Conservation (phyloP, 441 rosid genomes). For the Euphorbia schlechtendalii region DNA sequence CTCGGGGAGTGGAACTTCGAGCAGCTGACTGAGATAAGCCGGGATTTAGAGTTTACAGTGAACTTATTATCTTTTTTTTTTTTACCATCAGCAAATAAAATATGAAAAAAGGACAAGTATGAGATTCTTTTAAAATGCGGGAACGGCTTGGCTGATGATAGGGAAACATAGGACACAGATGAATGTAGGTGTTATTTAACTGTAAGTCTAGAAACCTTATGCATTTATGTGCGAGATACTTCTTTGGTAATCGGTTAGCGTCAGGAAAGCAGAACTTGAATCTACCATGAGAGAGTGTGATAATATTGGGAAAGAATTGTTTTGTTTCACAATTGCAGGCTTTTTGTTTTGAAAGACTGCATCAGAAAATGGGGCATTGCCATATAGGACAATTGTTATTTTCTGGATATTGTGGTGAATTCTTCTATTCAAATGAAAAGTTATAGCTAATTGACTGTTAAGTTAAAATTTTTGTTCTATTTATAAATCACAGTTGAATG, state of each 20-base stretch:
- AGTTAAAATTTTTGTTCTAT: background rate
- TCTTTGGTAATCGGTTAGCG: background rate
- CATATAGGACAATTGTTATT: background rate
- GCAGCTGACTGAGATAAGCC: slow-evolving; percentile 14
- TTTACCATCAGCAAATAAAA: slow-evolving; percentile 12
- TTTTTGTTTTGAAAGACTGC: background rate
- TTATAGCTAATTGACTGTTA: background rate
- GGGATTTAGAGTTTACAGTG: slow-evolving; percentile 5
- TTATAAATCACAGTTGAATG: too few relatives aligned
- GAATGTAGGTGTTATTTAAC: background rate
- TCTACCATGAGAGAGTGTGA: background rate
- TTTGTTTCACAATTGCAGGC: background rate
- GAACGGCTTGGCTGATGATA: slow-evolving; percentile 21
- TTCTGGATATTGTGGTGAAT: background rate
- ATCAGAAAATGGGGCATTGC: background rate
- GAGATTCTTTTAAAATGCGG: background rate
- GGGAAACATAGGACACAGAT: slow-evolving; percentile 3
- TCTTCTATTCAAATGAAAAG: background rate
- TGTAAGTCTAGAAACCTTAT: background rate
- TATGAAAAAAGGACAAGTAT: background rate
- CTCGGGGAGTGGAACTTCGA: slow-evolving; percentile 13
- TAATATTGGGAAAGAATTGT: background rate
- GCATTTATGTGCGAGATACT: background rate
- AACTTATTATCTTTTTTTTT: slow-evolving; percentile 9
- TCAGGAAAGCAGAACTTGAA: background rate